Conservation (phyloP, 1,284 basidiomycete species). For the Mycosarcoma maydis region DNA sequence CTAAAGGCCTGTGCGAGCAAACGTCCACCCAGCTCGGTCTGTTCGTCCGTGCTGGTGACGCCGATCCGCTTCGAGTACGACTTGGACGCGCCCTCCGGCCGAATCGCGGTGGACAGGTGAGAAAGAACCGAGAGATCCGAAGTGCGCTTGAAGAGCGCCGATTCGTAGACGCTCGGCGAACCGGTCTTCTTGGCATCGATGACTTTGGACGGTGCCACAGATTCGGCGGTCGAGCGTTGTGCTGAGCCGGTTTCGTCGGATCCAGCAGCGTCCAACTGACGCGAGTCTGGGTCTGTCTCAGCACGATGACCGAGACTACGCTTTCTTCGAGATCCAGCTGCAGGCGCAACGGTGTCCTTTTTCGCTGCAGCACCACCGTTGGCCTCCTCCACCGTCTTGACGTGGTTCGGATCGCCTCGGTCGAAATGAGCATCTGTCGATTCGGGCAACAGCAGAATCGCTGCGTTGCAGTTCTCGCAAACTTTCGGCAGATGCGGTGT, state of each 20-base stretch:
- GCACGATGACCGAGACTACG: neutral
- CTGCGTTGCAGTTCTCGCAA: slow-evolving; percentile 50
- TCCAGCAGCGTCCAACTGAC: too few species aligned
- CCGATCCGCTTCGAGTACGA: slow-evolving; percentile 36
- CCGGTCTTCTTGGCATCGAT: slow-evolving; percentile 35
- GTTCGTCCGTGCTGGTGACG: slow-evolving; percentile 41
- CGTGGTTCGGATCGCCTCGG: slow-evolving; percentile 15
- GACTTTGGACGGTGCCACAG: slow-evolving; percentile 8
- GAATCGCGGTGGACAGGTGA: slow-evolving; percentile 45
- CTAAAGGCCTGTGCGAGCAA: slow-evolving; percentile 43
- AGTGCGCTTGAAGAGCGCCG: slow-evolving; percentile 28
- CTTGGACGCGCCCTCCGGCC: slow-evolving; percentile 19
- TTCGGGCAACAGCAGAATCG: slow-evolving; percentile 42
- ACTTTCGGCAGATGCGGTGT: slow-evolving; percentile 45
- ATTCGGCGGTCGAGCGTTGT: too few species aligned
- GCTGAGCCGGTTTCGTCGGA: too few species aligned
- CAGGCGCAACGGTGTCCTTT: neutral
- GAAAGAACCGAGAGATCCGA: slow-evolving; percentile 41
- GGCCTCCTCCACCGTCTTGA: slow-evolving; percentile 17
- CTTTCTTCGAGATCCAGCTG: neutral
- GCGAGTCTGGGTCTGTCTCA: neutral
- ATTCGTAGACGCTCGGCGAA: slow-evolving; percentile 4
- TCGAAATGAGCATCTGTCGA: slow-evolving; percentile 11
- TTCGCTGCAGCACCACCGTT: slow-evolving; percentile 1
- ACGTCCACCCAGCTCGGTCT: slow-evolving; percentile 17